These are phyloP conservation scores for Candida jianshihensis DNA, from an alignment of 805 yeast species.

Conservation along the genomic window DNA sequence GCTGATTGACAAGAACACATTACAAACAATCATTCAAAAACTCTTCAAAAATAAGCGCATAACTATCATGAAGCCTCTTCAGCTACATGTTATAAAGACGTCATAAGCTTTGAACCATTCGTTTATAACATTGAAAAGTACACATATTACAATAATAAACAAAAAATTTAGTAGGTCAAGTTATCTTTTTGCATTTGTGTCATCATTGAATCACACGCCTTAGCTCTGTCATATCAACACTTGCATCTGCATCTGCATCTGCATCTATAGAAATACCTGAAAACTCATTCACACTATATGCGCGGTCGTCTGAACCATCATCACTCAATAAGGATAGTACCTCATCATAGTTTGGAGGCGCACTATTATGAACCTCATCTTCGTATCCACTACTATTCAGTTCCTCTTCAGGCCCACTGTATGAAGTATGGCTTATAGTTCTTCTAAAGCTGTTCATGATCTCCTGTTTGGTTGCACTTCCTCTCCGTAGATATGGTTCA, in stretches of 20 bases:
- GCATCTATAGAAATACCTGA: too few species aligned
- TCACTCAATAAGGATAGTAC: slow-evolving; percentile 17
- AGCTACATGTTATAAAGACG: too few species aligned
- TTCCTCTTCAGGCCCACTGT: too few species aligned
- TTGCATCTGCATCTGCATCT: slow-evolving; percentile 8
- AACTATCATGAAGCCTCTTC: too few species aligned
- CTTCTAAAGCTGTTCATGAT: slow-evolving; percentile 9
- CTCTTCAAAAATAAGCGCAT: background rate
- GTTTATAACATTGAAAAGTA: too few species aligned
- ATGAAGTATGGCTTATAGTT: slow-evolving; percentile 3
- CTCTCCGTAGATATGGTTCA: slow-evolving; percentile 1
- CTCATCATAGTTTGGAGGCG: slow-evolving; percentile 31
- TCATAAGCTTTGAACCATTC: too few species aligned
- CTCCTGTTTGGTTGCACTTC: slow-evolving; percentile 8
- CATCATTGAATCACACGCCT: too few species aligned
- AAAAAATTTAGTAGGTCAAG: too few species aligned
- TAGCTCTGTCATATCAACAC: slow-evolving; percentile 15
- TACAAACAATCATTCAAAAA: background rate
- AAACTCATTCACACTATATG: background rate
- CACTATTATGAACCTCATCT: slow-evolving; percentile 4
- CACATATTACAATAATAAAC: too few species aligned
- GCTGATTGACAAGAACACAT: too few species aligned
- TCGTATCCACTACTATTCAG: slow-evolving; percentile 2
- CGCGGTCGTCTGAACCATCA: background rate
- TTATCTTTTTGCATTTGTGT: too few species aligned